Conservation (phyloP, 306 rosid species). For the Senna tora region DNA sequence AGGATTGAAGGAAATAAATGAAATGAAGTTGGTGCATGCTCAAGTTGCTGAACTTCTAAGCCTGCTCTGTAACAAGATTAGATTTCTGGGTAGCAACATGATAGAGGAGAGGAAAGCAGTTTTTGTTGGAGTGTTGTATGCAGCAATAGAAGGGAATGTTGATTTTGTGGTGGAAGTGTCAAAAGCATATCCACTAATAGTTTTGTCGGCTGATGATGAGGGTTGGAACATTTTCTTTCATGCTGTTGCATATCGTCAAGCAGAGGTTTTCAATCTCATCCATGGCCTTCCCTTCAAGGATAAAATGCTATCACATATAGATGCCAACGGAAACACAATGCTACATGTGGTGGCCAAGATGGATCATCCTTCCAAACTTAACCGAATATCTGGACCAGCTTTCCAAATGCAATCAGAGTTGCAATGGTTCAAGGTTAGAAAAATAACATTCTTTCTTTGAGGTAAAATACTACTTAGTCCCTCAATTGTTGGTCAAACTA, state of each 20-base stretch:
- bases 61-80: background rate
- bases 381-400: constrained; percentile 23
- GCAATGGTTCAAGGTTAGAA: constrained; percentile 35
- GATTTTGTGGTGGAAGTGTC: background rate
- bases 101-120: background rate
- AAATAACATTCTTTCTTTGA: too few species aligned
- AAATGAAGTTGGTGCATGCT: background rate
- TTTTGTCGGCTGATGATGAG: background rate
- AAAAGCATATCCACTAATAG: background rate
- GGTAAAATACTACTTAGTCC: too few species aligned
- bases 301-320: background rate
- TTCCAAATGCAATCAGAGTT: constrained; percentile 32
- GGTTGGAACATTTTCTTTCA: too few species aligned
- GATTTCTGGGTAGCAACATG: too few species aligned
- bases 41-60: background rate
- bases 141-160: background rate
- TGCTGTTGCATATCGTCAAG: background rate
- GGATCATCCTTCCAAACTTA: background rate
- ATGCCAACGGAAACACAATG: fast-evolving
- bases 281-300: too few species aligned
- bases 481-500: too few species aligned
- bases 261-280: too few species aligned
- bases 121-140: fast-evolving
- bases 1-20: constrained; percentile 4
- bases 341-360: constrained; percentile 27